Evolutionary conservation across 805 yeast genomes (phyloP).

Genomic region (Yamadazyma scolyti): DNA sequence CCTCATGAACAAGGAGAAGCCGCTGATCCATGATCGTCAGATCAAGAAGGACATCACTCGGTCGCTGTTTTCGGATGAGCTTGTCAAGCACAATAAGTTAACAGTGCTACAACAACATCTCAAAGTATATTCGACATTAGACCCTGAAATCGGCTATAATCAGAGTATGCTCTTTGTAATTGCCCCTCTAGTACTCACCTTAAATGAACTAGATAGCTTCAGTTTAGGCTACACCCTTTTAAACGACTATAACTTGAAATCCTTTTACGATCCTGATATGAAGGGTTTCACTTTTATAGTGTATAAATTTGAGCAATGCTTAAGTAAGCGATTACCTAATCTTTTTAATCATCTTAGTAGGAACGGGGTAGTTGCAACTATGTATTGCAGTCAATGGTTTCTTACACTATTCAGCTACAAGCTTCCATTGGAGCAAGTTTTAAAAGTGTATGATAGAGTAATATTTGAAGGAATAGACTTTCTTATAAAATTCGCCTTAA

Average conservation of each 20-base stretch:
- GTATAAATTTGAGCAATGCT: conserved; percentile 84
- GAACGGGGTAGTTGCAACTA: conserved; percentile 86
- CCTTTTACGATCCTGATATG: conserved; percentile 83
- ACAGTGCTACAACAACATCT: conserved; percentile 70
- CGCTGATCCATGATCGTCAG: conserved; percentile 65
- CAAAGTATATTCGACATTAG: conserved; percentile 80
- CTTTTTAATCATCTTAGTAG: conserved; percentile 72
- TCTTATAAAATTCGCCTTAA: conserved; percentile 77
- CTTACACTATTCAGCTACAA: conserved; percentile 92
- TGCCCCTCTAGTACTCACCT: conserved; percentile 77
- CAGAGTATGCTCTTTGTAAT: conserved; percentile 97
- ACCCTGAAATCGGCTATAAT: conserved; percentile 93
- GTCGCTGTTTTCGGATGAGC: conserved; percentile 72
- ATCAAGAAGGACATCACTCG: conserved; percentile 81
- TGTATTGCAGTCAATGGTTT: conserved; percentile 99
- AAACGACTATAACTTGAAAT: conserved; percentile 80
- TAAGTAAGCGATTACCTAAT: conserved; percentile 73
- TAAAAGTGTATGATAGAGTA: conserved; percentile 82
- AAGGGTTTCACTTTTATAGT: conserved; percentile 82
- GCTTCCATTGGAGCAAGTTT: conserved; percentile 84
- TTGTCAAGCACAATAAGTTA: conserved; percentile 50
- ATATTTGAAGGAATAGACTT: conserved; percentile 91
- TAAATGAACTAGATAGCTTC: conserved; percentile 83
- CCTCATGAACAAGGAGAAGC: conserved; percentile 42
- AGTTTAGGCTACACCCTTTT: conserved; percentile 75